Percentiles rank a stretch among this genome's conserved stretches.
phyloP scores from a whole-genome alignment of 768 basidiomycete genomes.

The Tricholoma sp. region DNA sequence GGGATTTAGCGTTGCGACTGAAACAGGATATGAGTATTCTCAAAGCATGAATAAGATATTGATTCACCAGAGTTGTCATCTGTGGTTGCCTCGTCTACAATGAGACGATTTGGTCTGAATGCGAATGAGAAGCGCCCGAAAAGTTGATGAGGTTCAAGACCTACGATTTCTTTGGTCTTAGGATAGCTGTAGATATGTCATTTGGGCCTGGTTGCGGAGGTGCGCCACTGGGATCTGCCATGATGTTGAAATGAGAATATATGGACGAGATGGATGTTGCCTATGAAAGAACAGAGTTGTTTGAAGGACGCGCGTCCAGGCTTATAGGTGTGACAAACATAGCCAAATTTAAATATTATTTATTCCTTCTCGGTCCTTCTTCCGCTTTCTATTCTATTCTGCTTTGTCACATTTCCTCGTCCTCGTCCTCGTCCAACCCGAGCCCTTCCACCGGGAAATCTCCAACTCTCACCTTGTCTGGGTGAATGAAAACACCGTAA shows the following conservation, averaged over 20 bases:
- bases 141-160: conserved; percentile 26
- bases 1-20: conserved; percentile 93
- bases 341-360: conserved; percentile 13
- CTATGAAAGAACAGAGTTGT: conserved; percentile 15
- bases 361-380: conserved; percentile 21
- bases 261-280: conserved; percentile 3
- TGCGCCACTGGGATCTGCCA: conserved; percentile 84
- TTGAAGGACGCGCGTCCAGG: conserved; percentile 36
- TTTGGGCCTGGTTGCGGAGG: conserved; percentile 80
- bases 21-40: conserved; percentile 12
- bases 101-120: conserved; percentile 88
- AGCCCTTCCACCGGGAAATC: conserved; percentile 86
- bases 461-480: conserved; percentile 76
- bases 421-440: conserved; percentile 61
- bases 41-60: neutral
- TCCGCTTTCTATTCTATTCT: conserved; percentile 14
- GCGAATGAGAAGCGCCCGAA: conserved; percentile 14
- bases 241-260: conserved; percentile 21
- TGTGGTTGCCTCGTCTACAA: conserved; percentile 89
- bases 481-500: conserved; percentile 82
- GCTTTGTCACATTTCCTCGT: conserved; percentile 57
- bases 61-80: conserved; percentile 92
- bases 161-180: conserved; percentile 96
- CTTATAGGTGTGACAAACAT: conserved; percentile 17
- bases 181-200: conserved; percentile 91